These are phyloP conservation scores for Borealophlyctis nickersoniae DNA, from an alignment of 192 early-diverging fungal genomes.

Conservation along the genomic window DNA sequence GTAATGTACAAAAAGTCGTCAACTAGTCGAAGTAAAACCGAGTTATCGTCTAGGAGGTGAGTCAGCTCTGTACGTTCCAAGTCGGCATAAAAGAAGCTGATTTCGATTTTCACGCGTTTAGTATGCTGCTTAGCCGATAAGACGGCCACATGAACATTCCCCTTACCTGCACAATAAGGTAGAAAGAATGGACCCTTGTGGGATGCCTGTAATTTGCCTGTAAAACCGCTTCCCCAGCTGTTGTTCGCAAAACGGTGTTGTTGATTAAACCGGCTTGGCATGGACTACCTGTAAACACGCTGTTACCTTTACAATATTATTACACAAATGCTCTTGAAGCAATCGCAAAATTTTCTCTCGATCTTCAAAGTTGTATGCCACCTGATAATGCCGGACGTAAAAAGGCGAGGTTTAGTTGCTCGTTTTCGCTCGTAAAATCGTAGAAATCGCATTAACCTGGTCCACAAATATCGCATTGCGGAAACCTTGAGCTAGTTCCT, in stretches of 20 bases:
- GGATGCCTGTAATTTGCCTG: constrained; percentile 75
- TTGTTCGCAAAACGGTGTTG: not conserved
- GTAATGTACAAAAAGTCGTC: constrained; percentile 87
- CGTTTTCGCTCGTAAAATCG: not conserved
- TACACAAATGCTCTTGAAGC: constrained; percentile 61
- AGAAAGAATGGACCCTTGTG: constrained; percentile 88
- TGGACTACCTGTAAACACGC: not conserved
- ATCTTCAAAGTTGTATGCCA: constrained; percentile 53
- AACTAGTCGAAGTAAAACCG: constrained; percentile 69
- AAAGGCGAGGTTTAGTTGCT: not conserved
- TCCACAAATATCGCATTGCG: constrained; percentile 70
- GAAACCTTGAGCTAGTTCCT: constrained; percentile 40
- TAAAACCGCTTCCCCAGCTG: constrained; percentile 59
- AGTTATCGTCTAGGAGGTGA: constrained; percentile 30
- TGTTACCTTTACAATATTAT: constrained; percentile 60
- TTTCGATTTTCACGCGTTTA: not conserved
- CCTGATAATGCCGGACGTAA: constrained; percentile 22
- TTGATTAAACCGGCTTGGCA: not conserved
- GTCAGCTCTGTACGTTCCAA: constrained; percentile 60
- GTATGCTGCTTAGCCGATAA: not conserved
- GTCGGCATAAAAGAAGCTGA: constrained; percentile 73
- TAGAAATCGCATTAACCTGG: constrained; percentile 27
- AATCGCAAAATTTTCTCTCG: constrained; percentile 42
- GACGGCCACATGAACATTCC: not conserved
- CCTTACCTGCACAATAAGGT: constrained; percentile 77